Evolutionary conservation across 2,329 filamentous ascomycete species (phyloP).

Genomic region (Phialocephala subalpina): DNA sequence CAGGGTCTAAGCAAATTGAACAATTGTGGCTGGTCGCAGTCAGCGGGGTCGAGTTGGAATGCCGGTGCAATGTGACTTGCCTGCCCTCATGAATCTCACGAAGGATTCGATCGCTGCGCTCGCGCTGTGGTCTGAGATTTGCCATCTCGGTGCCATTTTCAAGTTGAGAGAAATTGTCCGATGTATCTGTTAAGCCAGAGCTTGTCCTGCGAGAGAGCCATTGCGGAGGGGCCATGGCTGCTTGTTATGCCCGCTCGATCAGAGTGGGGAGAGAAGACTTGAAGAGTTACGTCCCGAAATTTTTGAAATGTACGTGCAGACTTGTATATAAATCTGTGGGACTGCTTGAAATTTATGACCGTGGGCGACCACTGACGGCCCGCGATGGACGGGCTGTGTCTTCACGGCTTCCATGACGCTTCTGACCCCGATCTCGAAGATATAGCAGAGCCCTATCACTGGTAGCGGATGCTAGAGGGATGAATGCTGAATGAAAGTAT

Average conservation of each 20-base stretch:
- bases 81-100: slow-evolving; percentile 26
- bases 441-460: background rate
- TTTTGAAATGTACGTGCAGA: background rate
- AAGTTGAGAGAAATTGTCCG: background rate
- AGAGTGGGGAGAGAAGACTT: background rate
- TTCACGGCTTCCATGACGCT: background rate
- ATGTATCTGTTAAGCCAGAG: background rate
- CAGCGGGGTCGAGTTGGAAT: background rate
- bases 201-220: background rate
- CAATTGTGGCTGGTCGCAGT: slow-evolving; percentile 18
- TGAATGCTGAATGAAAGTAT: background rate
- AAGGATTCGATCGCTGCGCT: slow-evolving; percentile 15
- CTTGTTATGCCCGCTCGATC: background rate
- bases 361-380: background rate
- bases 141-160: slow-evolving; percentile 3
- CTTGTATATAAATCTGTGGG: background rate
- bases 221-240: background rate
- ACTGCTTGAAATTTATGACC: background rate
- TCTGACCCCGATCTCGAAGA: background rate
- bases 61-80: slow-evolving; percentile 6
- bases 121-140: background rate
- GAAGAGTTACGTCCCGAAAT: background rate
- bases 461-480: background rate
- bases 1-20: slow-evolving; percentile 20
- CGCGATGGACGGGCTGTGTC: background rate